Evolutionary conservation across 768 basidiomycete species (phyloP), one percentile per base, ranked within the genome.

Genomic region (Ramaria sp.): DNA sequence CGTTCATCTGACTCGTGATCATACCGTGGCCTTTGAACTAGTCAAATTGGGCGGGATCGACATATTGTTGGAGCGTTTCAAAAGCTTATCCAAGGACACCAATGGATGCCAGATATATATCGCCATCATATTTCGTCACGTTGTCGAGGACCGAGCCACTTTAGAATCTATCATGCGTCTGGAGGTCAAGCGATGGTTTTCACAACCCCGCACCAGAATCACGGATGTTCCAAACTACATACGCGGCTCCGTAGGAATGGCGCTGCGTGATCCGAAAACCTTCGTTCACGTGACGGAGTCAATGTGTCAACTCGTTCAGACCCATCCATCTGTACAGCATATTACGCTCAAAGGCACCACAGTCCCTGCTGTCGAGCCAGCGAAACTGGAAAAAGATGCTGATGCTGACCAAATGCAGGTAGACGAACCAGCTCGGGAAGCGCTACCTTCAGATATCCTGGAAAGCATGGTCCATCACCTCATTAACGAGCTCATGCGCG

Each of bases 61-160:
- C 0, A 65, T 73, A 18, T 71, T 96, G 18, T 82, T 95, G 69
- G 73, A 76, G 52, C 78, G 83, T 28, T 72, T 93, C 60, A 78
- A 79, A 59, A 69, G 72, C 16, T 70, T 74, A 4, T 71, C 81
- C 0, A 75, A 82, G 15, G 79, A 82, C 8, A 58, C 67, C 2
- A 64, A 64, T 22, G 83, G 85, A 18, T 85, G 83, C 59, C 89
- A 90, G 44, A 82, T 87, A 0, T 90, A 92, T 65, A 78, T 92
- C 52, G 82, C 83, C 39, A 87, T 85, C 62, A 86, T 97, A 57
- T 72, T 97, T n/a, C 85, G 96, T 6, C 96, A 99, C 64, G 69
- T 90, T 50, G 79, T 94, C 48, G 96, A 99, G 68, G 89, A 93
- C 59, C 62, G 73, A 1, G 63, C 69, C 2, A 77, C 75, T 7